Percentiles rank a stretch among this genome's conserved stretches.
These are phyloP conservation scores for Shiraia bambusicola DNA, from an alignment of 2,329 filamentous ascomycete species.

Conservation along the genomic window DNA sequence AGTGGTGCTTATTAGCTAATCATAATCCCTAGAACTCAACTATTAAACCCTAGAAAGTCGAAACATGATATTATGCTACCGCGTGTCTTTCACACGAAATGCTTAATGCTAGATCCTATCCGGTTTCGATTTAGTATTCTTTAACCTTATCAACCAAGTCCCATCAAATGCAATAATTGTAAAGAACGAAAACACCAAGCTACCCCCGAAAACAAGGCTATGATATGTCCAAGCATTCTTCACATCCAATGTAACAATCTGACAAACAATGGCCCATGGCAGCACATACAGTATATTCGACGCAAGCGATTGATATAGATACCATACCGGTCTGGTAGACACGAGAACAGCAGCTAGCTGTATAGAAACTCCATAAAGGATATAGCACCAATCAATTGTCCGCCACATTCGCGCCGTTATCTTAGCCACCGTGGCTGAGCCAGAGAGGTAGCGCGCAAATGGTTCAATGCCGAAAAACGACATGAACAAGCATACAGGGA, in stretches of 20 bases:
- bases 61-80: no score
- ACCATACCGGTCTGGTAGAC: slow-evolving; percentile 66
- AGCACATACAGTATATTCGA: slow-evolving; percentile 70
- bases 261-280: slow-evolving; percentile 67
- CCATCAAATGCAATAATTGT: slow-evolving; percentile 54
- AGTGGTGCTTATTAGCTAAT: no score
- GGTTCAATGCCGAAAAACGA: slow-evolving; percentile 59
- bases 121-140: no score
- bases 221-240: slow-evolving; percentile 68
- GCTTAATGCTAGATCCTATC: no score
- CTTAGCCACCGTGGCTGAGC: slow-evolving; percentile 57
- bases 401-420: slow-evolving; percentile 68
- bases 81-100: no score
- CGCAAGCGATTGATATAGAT: slow-evolving; percentile 65
- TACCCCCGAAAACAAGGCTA: slow-evolving; percentile 66
- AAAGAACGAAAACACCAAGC: slow-evolving; percentile 67
- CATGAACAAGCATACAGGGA: slow-evolving; percentile 64
- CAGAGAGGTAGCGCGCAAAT: slow-evolving; percentile 65
- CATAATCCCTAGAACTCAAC: no score
- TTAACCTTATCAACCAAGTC: slow-evolving; percentile 56
- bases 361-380: slow-evolving; percentile 67
- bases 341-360: slow-evolving; percentile 66
- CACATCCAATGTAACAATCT: slow-evolving; percentile 41
- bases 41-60: no score
- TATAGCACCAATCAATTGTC: slow-evolving; percentile 61